Evolutionary conservation across 2,329 filamentous ascomycete genomes (phyloP), one percentile per base, ranked within the genome.

Genomic region (Ceratocystis cacaofunesta): DNA sequence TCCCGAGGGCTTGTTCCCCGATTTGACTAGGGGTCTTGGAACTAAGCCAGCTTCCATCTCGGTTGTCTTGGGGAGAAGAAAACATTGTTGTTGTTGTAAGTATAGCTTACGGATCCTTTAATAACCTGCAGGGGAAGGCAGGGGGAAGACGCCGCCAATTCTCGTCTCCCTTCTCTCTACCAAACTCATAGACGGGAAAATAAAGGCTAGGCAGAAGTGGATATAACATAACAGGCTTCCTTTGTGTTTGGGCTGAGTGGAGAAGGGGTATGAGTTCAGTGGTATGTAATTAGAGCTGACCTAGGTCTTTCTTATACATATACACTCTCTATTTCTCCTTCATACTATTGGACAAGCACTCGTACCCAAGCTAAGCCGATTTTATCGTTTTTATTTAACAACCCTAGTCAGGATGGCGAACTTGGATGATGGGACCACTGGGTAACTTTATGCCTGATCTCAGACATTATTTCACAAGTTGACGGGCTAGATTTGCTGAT

Each of bases 171-270:
- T 50, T 10, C 19, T 50, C n/a, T 50, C 7, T 10, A 22, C 8
- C 12, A 2, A 30, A 5, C 28, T 30, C 28, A 30, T 30, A 30
- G 5, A 30, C 28, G n/a, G 48, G 17, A 50, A 50, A n/a, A 25
- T 25, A 25, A 25, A 8, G 48, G 8, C 55, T 17, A 36, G 55
- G 7, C 12, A 17, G 12, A 19, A 32, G 3, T 17, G 15, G 28
- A 58, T 17, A 58, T 58, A 32, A 58, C 8, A 58, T 58, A 32
- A 58, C 8, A 25, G 55, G 15, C 55, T 36, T 58, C 55, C 55
- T 58, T 58, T 58, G 55, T 58, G 55, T 58, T 58, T 58, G 55
- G 55, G 25, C 8, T 36, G 25, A 6, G 55, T 58, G 55, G 55
- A 30, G 55, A 58, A 41, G 36, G 36, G 36, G 36, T 15, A 41